These are phyloP conservation scores for Candida nonsorbophila DNA, from an alignment of 805 yeast species.

Conservation along the genomic window DNA sequence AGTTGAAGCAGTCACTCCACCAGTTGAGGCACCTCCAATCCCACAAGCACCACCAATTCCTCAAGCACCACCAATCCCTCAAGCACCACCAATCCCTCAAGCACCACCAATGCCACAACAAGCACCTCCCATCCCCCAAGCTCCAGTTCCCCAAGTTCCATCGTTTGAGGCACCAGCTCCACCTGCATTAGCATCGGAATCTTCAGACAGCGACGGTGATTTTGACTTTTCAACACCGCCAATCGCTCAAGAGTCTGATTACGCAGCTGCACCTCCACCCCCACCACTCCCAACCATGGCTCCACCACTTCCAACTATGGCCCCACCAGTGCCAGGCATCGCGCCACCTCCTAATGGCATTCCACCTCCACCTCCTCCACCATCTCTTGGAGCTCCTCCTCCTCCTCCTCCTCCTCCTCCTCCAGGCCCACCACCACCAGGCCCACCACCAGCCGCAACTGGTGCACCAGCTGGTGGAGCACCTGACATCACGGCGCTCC, in stretches of 20 bases:
- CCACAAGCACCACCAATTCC: conserved; percentile 13
- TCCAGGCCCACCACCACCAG: conserved; percentile 19
- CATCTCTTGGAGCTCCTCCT: conserved; percentile 8
- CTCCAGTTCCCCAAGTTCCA: conserved; percentile 16
- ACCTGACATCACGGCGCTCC: conserved; percentile 42
- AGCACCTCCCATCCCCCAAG: conserved; percentile 21
- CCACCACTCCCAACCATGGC: conserved; percentile 21
- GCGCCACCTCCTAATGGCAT: no score
- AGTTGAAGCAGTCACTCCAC: conserved; percentile 8
- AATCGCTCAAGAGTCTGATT: no score
- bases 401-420: conserved; percentile 20
- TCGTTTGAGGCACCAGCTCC: no score
- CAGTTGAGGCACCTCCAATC: conserved; percentile 12
- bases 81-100: conserved; percentile 16
- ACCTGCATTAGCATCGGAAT: no score
- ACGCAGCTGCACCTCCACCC: conserved; percentile 18
- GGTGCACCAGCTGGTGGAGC: conserved; percentile 24
- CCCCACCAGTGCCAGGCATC: conserved; percentile 27
- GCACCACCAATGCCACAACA: conserved; percentile 13
- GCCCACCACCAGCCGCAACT: conserved; percentile 25
- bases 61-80: conserved; percentile 11
- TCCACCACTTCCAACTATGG: conserved; percentile 14
- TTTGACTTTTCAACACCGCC: no score
- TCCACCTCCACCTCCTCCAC: conserved; percentile 17
- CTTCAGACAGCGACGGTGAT: no score